These are phyloP conservation scores for Xylaria scruposa DNA, from an alignment of 495 filamentous ascomycete genomes.

Conservation along the genomic window DNA sequence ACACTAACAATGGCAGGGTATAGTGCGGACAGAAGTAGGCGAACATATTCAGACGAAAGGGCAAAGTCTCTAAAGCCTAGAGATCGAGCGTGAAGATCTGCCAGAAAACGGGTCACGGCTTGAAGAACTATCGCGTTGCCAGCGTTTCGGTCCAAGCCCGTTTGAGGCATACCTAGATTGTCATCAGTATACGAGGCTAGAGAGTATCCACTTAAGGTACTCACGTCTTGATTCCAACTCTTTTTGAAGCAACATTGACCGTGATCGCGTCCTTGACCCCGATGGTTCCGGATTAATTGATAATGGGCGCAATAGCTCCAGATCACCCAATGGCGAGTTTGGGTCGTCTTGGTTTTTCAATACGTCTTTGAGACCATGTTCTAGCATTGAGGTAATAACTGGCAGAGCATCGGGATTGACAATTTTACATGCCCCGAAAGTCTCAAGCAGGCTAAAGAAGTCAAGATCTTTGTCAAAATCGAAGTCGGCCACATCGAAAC, in stretches of 20 bases:
- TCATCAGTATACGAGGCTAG: not conserved
- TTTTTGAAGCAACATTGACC: slow-evolving; percentile 56
- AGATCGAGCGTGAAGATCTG: slow-evolving; percentile 76
- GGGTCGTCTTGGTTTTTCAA: slow-evolving; percentile 66
- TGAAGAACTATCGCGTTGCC: slow-evolving; percentile 66
- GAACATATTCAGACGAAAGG: slow-evolving; percentile 74
- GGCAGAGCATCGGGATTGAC: slow-evolving; percentile 79
- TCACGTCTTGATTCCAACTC: slow-evolving; percentile 59
- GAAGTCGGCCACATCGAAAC: slow-evolving; percentile 75
- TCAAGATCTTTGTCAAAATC: slow-evolving; percentile 77
- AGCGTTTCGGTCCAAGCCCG: slow-evolving; percentile 56
- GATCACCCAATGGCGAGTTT: slow-evolving; percentile 54
- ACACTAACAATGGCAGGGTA: slow-evolving; percentile 87
- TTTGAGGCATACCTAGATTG: slow-evolving; percentile 30
- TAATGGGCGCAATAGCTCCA: slow-evolving; percentile 21
- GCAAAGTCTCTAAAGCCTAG: slow-evolving; percentile 81
- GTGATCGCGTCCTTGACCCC: slow-evolving; percentile 48
- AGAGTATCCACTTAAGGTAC: slow-evolving; percentile 25
- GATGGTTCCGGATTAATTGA: slow-evolving; percentile 32
- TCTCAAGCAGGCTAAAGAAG: slow-evolving; percentile 71
- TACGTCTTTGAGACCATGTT: slow-evolving; percentile 73
- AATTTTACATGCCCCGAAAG: slow-evolving; percentile 71
- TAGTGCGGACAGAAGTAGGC: slow-evolving; percentile 75
- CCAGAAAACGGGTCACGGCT: slow-evolving; percentile 78
- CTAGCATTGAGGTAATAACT: slow-evolving; percentile 88